Percentiles rank a stretch among this genome's conserved stretches.
phyloP scores from a whole-genome alignment of 2,329 filamentous ascomycete species.

The Epicoccum nigrum region DNA sequence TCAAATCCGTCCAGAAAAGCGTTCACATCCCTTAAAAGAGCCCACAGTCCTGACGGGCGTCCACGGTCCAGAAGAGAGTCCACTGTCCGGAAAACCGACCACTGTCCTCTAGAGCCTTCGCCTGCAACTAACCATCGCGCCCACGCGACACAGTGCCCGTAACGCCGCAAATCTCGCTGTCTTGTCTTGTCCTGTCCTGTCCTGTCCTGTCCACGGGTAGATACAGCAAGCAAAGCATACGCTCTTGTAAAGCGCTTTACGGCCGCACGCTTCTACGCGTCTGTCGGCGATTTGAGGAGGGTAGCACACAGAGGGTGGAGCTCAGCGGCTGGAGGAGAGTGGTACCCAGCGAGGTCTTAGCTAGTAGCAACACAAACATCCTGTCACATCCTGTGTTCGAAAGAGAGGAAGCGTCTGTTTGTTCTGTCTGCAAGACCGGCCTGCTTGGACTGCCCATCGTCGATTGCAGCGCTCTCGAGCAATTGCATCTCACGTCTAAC shows the following conservation, averaged over 20 bases:
- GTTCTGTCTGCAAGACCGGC: constrained; percentile 41
- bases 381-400: constrained; percentile 48
- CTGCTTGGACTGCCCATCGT: constrained; percentile 32
- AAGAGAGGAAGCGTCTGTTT: constrained; percentile 51
- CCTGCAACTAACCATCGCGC: constrained; percentile 12
- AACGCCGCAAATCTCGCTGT: no score
- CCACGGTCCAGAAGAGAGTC: no score
- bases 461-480: constrained; percentile 33
- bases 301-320: constrained; percentile 39
- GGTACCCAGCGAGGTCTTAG: constrained; percentile 49
- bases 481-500: constrained; percentile 35
- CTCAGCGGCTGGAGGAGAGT: constrained; percentile 42
- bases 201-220: constrained; percentile 8
- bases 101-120: no score
- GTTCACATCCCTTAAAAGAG: no score
- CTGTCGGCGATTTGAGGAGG: constrained; percentile 37
- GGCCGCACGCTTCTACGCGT: constrained; percentile 26
- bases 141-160: constrained; percentile 10
- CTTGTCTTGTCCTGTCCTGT: constrained; percentile 9
- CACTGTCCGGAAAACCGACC: no score
- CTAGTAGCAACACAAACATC: constrained; percentile 57
- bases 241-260: constrained; percentile 20
- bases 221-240: constrained; percentile 17
- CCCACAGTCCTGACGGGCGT: no score
- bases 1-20: no score